Conservation (phyloP, 257 asterid genomes). For the Vinca minor region DNA sequence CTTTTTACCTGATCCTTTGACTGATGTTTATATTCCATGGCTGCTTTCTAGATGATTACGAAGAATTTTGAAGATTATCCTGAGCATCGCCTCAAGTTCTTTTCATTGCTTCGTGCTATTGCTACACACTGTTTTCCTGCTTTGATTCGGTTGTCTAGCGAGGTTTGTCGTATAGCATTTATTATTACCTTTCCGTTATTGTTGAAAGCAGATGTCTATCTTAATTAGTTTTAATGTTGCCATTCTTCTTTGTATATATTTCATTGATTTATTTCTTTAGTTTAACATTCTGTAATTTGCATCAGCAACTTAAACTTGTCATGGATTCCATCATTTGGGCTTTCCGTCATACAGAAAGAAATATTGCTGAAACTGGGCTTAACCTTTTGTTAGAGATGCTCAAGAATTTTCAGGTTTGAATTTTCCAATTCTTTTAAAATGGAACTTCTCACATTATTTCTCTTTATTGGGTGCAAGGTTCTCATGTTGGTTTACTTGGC, state of each 20-base stretch:
- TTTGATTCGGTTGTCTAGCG: slow-evolving; percentile 76
- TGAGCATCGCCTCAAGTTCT: slow-evolving; percentile 95
- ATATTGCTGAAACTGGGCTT: slow-evolving; percentile 97
- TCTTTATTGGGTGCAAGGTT: neutral
- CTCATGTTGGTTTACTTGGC: slow-evolving; percentile 33
- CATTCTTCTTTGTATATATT: neutral
- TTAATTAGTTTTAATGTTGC: neutral
- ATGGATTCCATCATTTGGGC: slow-evolving; percentile 99
- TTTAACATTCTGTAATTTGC: slow-evolving; percentile 14
- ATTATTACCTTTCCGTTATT: neutral
- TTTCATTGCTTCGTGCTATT: slow-evolving; percentile 87
- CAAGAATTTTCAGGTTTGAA: slow-evolving; percentile 78
- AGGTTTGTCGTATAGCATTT: slow-evolving; percentile 35
- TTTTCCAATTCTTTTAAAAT: neutral
- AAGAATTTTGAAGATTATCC: slow-evolving; percentile 98
- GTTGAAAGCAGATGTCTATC: neutral
- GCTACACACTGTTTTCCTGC: slow-evolving; percentile 93
- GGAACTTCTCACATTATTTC: neutral
- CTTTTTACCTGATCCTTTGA: slow-evolving; percentile 4
- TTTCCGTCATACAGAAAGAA: slow-evolving; percentile 96
- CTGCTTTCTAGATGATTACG: slow-evolving; percentile 74
- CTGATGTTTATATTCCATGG: neutral
- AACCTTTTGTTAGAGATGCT: slow-evolving; percentile 84
- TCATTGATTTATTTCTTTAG: neutral
- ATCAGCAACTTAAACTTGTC: slow-evolving; percentile 90